phyloP scores from a whole-genome alignment of 257 asterid genomes.

The Eucommia ulmoides region DNA sequence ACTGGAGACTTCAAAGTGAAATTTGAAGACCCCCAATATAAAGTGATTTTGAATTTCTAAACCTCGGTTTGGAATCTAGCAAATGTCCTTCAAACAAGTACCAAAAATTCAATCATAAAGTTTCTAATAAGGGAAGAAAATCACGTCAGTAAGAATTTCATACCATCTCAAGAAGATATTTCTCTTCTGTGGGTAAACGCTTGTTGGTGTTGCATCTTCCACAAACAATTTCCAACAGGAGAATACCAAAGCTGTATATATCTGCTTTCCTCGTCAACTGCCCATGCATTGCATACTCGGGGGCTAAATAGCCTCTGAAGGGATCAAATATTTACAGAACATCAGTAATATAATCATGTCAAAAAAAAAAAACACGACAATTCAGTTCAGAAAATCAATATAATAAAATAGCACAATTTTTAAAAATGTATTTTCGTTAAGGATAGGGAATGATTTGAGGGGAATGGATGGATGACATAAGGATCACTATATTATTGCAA shows the following conservation, averaged over 20 bases:
- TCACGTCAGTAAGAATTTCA: conserved; percentile 10
- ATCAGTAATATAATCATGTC: neutral
- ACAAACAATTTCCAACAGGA: conserved; percentile 66
- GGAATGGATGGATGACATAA: too few species aligned
- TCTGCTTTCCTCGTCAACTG: conserved; percentile 85
- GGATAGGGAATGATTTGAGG: neutral
- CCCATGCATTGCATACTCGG: conserved; percentile 83
- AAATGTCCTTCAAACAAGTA: too few species aligned
- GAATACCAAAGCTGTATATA: conserved; percentile 77
- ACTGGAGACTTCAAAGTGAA: too few species aligned
- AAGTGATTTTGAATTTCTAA: too few species aligned
- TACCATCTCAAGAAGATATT: conserved; percentile 76
- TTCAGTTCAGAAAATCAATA: neutral
- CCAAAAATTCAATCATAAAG: too few species aligned
- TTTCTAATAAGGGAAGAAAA: too few species aligned
- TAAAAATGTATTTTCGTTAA: neutral
- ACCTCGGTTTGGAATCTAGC: too few species aligned
- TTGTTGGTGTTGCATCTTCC: conserved; percentile 71
- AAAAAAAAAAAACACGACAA: neutral
- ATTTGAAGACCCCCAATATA: too few species aligned
- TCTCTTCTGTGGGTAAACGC: conserved; percentile 47
- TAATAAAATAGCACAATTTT: neutral
- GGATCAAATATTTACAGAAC: neutral
- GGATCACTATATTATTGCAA: too few species aligned
- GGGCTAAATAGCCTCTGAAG: conserved; percentile 90